Base-by-base conservation (phyloP, 306 rosid species). In the Luffa aegyptiaca region DNA sequence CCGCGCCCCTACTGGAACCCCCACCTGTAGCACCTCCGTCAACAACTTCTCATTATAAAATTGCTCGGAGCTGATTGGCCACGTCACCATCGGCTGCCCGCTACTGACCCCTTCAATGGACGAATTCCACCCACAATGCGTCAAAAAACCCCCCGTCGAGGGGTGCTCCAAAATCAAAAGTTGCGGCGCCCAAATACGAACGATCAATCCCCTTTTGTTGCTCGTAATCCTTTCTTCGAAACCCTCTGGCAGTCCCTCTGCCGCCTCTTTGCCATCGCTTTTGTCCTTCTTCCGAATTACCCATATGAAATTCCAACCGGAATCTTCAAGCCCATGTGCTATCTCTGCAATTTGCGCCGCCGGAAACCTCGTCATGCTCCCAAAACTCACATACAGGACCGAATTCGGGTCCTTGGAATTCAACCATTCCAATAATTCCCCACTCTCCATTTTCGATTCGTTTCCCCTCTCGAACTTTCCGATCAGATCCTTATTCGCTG, bases 341-440 rank as follows among this genome's bases (percentile, higher is more conserved):
- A 89, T 87, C 61, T 89, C 92, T 35, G 44, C 79, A 0, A 89
- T 87, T 64, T 89, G 92, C 18, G 86, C 46, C 31, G 31, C 31
- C 31, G 31, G 31, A 26, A 26, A 26, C 31, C 31, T 26, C 31
- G 31, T 26, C 31, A 81, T 63, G 62, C 87, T 85, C 2, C 90
- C 90, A 21, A 87, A 89, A 37, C 90, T 84, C 31, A 85, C 63
- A 39, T 85, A 87, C 59, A 89, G 55, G 64, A 89, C 90, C 0
- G 90, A 89, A 21, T 84, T 5, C 0, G 86, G 84, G 70, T 89
- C 68, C 71, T 85, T 82, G 0, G 85, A 65, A 2, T 82, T 57
- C 33, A 89, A 85, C 92, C 92, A 89, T 53, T 84, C 78, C 44
- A 87, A 82, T 55, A 87, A 85, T 31, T 85, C 91, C 8, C 79